Evolutionary conservation across 352 stramenopile species (phyloP), one percentile per base, ranked within the genome.

Genomic region (Phytophthora sp.): DNA sequence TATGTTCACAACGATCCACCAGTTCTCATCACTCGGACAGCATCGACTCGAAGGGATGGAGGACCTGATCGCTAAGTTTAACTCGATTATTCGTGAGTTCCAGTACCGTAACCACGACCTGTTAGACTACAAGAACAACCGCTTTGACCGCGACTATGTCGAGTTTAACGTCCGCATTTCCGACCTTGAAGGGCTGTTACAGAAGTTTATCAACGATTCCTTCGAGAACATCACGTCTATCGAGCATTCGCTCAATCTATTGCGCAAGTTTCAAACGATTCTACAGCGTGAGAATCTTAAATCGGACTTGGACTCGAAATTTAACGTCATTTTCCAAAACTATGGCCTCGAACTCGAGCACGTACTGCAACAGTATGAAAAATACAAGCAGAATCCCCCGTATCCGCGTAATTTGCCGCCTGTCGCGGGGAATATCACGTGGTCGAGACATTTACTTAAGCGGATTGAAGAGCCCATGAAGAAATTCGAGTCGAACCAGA

Each of bases 401-500:
- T 98, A 99, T 35, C 92, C 96, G 23, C 89, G 97, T 7, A 99
- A 99, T 61, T 61, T 99, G 26, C 97, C 97, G 16, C 97, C 97
- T 0, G 97, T 99, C 6, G 97, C 96, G 7, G 97, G 97, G 7
- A 99, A 99, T 63, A 99, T 99, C 64, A 98, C 93, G 26, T 99
- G 97, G 97, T 97, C 90, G 0, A 89, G 97, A 9, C 97, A 99
- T 69, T 66, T 99, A 27, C 79, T 99, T 29, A 98, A 99, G 78
- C 91, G 97, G 16, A 99, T 99, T 59, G 97, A 99, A 84, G 96
- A 98, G 66, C 97, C 97, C 7, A 99, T 99, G 97, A 98, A 98
- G 65, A 98, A 98, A 59, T 99, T 99, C 63, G 96, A 99, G 77
- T 96, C 86, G 16, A 99, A 99, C 60, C 95, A 99, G 73, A 98